Evolutionary conservation across 805 yeast species (phyloP), one percentile per base, ranked within the genome.

Genomic region (Kodamaea laetipori): DNA sequence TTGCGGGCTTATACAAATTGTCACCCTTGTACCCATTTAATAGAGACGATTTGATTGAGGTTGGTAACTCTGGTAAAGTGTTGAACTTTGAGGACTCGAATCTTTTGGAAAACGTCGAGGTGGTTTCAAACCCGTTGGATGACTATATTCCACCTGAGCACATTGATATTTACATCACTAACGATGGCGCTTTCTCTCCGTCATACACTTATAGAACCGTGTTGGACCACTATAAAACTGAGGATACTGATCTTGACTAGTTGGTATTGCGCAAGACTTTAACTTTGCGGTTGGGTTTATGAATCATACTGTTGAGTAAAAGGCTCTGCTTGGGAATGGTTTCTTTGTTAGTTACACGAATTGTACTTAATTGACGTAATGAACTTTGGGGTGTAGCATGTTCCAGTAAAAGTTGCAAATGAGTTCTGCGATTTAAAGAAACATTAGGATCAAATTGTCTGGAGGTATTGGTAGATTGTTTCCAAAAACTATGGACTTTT

Each of bases 111-210:
- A 78, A 80, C 49, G 84, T 87, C 37, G 87, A 82, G 54, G 86
- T 89, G 27, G 69, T 71, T 13, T 78, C 94, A 23, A 94, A 94
- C 63, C 97, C 97, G 12, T 69, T 89, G 47, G 85, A 81, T 51
- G 98, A 92, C 61, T 94, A 92, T 59, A 84, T 94, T 24, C 84
- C 90, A 8, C 98, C 99, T 0, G 98, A 92, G 56, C 82, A 86
- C 57, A 86, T 94, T 49, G 97, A 94, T 64, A 89, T 94, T 48
- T 89, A 86, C 63, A 87, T 94, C 56, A 92, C 99, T 8, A 92
- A 94, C 61, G 80, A 90, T 41, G 99, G 98, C 39, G 98, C 98
- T 11, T 90, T 86, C 61, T 87, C 98, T 18, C 98, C 99, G 37
- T 88, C 92, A 55, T 94, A 94, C 68, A 86, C 94, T 43, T 94